Conservation (phyloP, 768 basidiomycete genomes). For the Ramaria sp. region DNA sequence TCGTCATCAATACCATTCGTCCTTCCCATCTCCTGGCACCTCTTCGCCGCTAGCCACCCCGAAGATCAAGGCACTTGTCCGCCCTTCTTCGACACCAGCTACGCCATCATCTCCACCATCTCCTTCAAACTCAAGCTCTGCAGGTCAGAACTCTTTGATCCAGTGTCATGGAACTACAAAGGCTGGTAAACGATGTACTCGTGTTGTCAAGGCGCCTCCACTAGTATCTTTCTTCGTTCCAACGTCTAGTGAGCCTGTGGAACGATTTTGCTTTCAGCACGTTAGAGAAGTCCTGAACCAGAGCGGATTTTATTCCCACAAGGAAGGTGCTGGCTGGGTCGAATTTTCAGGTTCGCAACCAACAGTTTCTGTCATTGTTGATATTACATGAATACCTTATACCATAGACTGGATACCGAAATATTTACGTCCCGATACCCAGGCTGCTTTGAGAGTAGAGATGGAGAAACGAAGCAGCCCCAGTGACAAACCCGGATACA, state of each 20-base stretch:
- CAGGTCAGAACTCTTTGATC: conserved; percentile 14
- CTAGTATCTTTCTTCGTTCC: conserved; percentile 20
- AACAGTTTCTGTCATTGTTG: background rate
- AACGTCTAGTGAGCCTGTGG: conserved; percentile 23
- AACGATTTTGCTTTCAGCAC: conserved; percentile 59
- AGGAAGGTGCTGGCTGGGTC: conserved; percentile 36
- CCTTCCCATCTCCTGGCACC: background rate
- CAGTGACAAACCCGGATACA: conserved; percentile 62
- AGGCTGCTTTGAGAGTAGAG: conserved; percentile 39
- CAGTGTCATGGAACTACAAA: conserved; percentile 63
- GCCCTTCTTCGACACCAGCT: conserved; percentile 12
- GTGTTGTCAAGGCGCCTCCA: conserved; percentile 38
- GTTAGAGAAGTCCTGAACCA: conserved; percentile 39
- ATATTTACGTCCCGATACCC: conserved; percentile 52
- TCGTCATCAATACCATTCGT: conserved; percentile 1
- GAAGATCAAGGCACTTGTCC: conserved; percentile 4
- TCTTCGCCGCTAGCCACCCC: conserved; percentile 8
- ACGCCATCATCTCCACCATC: conserved; percentile 13
- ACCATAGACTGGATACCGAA: conserved; percentile 55
- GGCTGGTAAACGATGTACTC: conserved; percentile 48
- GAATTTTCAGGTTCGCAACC: conserved; percentile 40
- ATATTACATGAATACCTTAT: conserved; percentile 2
- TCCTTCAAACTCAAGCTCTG: conserved; percentile 11
- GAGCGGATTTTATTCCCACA: conserved; percentile 47
- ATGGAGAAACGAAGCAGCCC: conserved; percentile 41